Conservation (phyloP, 441 rosid genomes). For the Adansonia gregorii region DNA sequence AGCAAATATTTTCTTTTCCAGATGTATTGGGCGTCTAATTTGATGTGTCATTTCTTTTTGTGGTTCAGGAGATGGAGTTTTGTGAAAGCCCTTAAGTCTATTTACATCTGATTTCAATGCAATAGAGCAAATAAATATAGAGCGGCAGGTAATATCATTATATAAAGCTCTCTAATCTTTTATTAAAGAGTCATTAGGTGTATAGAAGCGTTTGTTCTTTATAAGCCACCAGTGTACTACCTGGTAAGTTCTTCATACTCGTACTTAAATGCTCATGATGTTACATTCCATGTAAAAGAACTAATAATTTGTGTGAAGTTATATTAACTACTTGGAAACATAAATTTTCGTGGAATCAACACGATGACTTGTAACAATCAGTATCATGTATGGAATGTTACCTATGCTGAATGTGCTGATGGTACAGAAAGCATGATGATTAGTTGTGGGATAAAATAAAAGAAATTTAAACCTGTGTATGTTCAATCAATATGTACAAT, state of each 20-base stretch:
- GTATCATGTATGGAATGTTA: background rate
- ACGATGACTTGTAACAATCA: background rate
- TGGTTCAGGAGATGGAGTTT: constrained; percentile 68
- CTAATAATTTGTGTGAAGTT: background rate
- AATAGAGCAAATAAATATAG: constrained; percentile 26
- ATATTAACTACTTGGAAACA: constrained; percentile 14
- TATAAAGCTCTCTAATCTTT: constrained; percentile 35
- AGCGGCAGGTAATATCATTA: constrained; percentile 31
- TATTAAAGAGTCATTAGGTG: constrained; percentile 20
- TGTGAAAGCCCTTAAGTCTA: constrained; percentile 57
- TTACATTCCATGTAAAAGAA: background rate
- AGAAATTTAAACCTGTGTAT: background rate
- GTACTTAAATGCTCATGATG: background rate
- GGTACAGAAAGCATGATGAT: background rate
- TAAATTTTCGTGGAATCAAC: background rate
- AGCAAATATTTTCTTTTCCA: too few relatives aligned
- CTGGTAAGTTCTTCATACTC: constrained; percentile 19
- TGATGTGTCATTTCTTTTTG: constrained; percentile 8
- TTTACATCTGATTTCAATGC: constrained; percentile 25
- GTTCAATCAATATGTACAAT: background rate
- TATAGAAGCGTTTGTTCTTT: constrained; percentile 23
- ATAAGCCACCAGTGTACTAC: background rate
- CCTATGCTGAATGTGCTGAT: background rate
- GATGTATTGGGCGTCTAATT: too few relatives aligned
- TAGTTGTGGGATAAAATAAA: background rate